Evolutionary conservation across 2,329 filamentous ascomycete genomes (phyloP).

Genomic region (Pezicula rhizophila): DNA sequence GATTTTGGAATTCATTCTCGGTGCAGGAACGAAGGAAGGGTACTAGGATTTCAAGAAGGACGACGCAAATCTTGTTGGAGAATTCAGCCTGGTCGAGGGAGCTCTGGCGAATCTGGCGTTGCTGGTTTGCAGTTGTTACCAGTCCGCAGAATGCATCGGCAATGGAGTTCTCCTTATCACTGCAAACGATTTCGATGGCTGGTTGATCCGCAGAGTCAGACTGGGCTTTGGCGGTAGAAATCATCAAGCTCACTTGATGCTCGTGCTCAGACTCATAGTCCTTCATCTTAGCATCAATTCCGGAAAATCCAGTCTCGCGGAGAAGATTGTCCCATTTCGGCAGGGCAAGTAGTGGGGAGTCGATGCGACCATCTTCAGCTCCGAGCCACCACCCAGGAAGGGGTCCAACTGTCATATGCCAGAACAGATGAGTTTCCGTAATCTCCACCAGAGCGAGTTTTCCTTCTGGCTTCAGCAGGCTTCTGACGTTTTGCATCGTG

Average conservation of each 20-base stretch:
- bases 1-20: slow-evolving; percentile 29
- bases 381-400: no score
- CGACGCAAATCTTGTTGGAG: neutral
- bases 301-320: no score
- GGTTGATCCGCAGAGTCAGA: neutral
- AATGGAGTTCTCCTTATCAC: neutral
- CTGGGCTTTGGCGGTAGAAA: neutral
- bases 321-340: no score
- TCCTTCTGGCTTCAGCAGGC: slow-evolving; percentile 26
- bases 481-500: slow-evolving; percentile 22
- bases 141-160: neutral
- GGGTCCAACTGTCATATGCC: no score
- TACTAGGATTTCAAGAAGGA: neutral
- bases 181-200: neutral
- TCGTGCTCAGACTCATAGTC: neutral
- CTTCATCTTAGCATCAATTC: neutral
- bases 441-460: slow-evolving; percentile 23
- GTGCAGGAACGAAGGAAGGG: slow-evolving; percentile 33
- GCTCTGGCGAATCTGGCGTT: neutral
- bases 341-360: no score
- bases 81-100: neutral
- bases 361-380: no score
- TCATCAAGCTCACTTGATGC: neutral
- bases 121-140: neutral
- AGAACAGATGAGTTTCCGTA: neutral